phyloP scores from a whole-genome alignment of 306 rosid genomes.

The Inga oerstediana region DNA sequence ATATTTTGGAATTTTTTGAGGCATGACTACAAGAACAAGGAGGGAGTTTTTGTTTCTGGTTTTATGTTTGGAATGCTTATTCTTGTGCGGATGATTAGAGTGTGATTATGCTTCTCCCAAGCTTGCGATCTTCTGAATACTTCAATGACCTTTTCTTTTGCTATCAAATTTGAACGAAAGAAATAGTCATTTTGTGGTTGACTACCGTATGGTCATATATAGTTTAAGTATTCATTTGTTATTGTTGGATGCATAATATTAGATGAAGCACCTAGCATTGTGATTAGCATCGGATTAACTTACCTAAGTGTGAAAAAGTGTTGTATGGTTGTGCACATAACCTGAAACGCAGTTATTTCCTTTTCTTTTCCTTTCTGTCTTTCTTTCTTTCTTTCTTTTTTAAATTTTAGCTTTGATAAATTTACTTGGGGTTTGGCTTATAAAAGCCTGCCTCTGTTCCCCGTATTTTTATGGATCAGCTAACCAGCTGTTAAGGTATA shows the following conservation, averaged over 20 bases:
- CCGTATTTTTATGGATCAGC: not conserved
- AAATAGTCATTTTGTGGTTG: not conserved
- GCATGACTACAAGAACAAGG: not conserved
- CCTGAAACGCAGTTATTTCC: not conserved
- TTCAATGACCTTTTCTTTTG: not conserved
- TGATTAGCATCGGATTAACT: not conserved
- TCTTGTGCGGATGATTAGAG: not conserved
- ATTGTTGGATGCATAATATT: not conserved
- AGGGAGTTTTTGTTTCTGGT: not conserved
- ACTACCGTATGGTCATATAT: not conserved
- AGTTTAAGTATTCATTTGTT: not conserved
- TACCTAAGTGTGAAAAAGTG: not conserved
- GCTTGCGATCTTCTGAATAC: not conserved
- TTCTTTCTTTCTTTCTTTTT: not conserved
- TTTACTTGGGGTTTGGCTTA: not conserved
- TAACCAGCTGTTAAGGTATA: not conserved
- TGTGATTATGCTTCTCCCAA: not conserved
- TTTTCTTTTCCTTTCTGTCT: not conserved
- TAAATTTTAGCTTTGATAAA: not conserved
- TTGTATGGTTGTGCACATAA: not conserved
- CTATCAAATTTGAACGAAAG: not conserved
- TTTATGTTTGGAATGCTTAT: slow-evolving; percentile 18
- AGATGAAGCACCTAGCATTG: not conserved
- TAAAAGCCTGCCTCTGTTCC: not conserved
- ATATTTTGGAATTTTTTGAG: not conserved